These are phyloP conservation scores for Corylus heterophylla DNA, from an alignment of 306 rosid genomes.

Conservation along the genomic window DNA sequence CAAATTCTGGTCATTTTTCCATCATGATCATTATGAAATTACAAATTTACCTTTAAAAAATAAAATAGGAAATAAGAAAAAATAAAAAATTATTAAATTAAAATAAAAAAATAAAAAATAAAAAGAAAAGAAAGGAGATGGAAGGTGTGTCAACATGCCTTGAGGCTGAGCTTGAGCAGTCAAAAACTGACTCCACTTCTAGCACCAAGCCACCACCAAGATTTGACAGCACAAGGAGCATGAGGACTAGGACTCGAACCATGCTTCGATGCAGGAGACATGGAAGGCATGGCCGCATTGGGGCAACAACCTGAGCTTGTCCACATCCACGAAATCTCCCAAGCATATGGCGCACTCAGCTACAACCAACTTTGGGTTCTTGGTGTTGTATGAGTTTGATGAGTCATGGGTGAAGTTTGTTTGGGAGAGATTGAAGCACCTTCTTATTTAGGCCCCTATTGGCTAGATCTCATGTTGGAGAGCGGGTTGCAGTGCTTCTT, in stretches of 20 bases:
- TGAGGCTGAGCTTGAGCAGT: conserved; percentile 38
- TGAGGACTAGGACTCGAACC: conserved; percentile 79
- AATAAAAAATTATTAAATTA: no score
- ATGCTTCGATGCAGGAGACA: conserved; percentile 57
- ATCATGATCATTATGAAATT: no score
- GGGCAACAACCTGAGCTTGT: conserved; percentile 67
- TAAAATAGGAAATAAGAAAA: no score
- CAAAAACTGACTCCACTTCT: conserved; percentile 67
- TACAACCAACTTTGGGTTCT: conserved; percentile 35
- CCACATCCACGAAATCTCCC: conserved; percentile 55
- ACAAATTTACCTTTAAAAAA: no score
- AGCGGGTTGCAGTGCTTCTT: not conserved
- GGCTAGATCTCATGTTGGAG: conserved; percentile 36
- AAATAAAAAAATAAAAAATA: no score
- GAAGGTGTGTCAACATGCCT: not conserved
- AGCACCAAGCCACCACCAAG: conserved; percentile 56
- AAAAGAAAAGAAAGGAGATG: no score
- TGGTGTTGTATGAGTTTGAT: conserved; percentile 10
- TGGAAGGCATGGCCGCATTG: conserved; percentile 79
- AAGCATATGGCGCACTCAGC: conserved; percentile 80
- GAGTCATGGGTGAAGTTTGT: conserved; percentile 43
- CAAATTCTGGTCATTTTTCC: no score
- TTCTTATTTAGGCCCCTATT: conserved; percentile 78
- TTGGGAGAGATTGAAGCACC: conserved; percentile 72
- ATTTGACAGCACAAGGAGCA: conserved; percentile 74